Conservation (phyloP, 1,139 yeast species). For the Entelexis paramagnoliae region DNA sequence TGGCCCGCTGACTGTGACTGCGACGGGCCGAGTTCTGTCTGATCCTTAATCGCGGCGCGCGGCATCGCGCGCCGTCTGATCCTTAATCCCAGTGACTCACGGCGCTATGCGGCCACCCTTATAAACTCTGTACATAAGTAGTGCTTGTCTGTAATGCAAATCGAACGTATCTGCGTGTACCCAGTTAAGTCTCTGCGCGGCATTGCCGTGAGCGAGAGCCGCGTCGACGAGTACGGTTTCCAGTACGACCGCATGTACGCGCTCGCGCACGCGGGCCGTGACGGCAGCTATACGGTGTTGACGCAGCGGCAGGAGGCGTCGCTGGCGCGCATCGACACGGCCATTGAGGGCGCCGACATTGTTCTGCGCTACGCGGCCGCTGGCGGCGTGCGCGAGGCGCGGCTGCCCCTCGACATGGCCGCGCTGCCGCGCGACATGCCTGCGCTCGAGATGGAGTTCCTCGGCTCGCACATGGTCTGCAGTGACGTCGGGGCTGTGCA, state of each 20-base stretch:
- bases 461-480: conserved; percentile 27
- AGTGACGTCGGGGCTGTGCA: conserved; percentile 24
- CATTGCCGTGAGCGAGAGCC: conserved; percentile 31
- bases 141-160: no score
- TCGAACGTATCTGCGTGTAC: conserved; percentile 25
- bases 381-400: conserved; percentile 4
- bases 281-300: conserved; percentile 27
- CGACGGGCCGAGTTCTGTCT: no score
- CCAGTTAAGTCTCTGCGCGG: conserved; percentile 39
- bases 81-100: no score
- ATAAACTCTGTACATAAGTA: no score
- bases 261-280: conserved; percentile 28
- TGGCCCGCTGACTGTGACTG: no score
- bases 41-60: no score
- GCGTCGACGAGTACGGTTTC: conserved; percentile 35
- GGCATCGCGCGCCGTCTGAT: no score
- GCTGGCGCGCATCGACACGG: conserved; percentile 30
- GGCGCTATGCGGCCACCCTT: no score
- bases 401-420: conserved; percentile 10
- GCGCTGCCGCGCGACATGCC: conserved; percentile 7
- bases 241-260: conserved; percentile 36
- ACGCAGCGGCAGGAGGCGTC: conserved; percentile 34
- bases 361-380: conserved; percentile 29
- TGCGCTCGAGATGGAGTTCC: conserved; percentile 24
- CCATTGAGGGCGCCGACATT: conserved; percentile 26